Evolutionary conservation across 2,329 filamentous ascomycete species (phyloP).

Genomic region (Chaetomium olivaceum): DNA sequence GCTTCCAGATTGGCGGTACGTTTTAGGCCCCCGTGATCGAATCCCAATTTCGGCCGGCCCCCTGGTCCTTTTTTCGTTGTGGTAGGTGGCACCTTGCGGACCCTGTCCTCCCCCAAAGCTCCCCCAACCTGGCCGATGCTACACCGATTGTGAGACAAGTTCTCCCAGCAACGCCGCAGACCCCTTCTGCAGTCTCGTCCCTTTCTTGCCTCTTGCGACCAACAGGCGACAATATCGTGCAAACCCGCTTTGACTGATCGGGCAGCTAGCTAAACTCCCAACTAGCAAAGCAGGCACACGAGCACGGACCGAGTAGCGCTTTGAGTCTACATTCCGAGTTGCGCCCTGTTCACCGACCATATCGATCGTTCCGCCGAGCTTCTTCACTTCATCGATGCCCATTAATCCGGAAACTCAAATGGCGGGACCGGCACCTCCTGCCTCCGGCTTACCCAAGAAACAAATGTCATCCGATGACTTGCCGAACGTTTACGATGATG

Average conservation of each 20-base stretch:
- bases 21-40: constrained; percentile 32
- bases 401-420: constrained; percentile 22
- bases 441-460: constrained; percentile 18
- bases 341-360: background rate
- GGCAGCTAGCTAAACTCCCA: background rate
- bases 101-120: constrained; percentile 10
- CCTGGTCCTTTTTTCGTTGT: constrained; percentile 14
- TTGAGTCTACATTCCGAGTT: background rate
- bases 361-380: constrained; percentile 1
- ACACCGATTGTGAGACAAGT: constrained; percentile 20
- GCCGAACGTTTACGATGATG: constrained; percentile 55
- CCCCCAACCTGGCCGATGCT: constrained; percentile 6
- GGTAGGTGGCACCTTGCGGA: constrained; percentile 14
- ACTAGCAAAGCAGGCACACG: background rate
- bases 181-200: background rate
- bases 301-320: background rate
- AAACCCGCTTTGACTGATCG: background rate
- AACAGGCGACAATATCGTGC: background rate
- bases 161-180: constrained; percentile 18
- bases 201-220: background rate
- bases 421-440: constrained; percentile 19
- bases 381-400: constrained; percentile 20
- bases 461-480: constrained; percentile 49
- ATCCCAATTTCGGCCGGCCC: constrained; percentile 21
- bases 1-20: constrained; percentile 23